Evolutionary conservation across 2,329 filamentous ascomycete genomes (phyloP), one percentile per base, ranked within the genome.

Genomic region (Paramyrothecium roridum): DNA sequence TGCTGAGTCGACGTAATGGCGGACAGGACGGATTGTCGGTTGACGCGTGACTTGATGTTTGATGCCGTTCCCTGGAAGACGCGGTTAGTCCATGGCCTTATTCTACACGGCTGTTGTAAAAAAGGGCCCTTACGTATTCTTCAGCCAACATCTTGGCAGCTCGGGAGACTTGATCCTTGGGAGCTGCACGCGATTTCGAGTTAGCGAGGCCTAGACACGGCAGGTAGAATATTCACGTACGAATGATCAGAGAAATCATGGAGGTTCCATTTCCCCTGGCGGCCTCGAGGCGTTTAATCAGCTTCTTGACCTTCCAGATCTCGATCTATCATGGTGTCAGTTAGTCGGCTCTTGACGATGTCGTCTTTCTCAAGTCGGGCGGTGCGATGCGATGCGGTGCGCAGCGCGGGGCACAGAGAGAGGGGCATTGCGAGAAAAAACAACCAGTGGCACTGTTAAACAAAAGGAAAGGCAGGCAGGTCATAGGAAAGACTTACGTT

Each of bases 141-240:
- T 99, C 95, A 81, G 96, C 96, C 88, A 99, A 89, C 95, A 99
- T 99, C 85, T 98, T 98, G 58, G 95, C 91, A 54, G 91, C 89
- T 70, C 93, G 89, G 48, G 95, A 98, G 61, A 99, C 85, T 79
- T 99, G 95, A 76, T 97, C 93, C 86, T 99, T 99, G 65, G 95
- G 95, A 58, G 95, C 91, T 96, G 69, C 57, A 56, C 51, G 26
- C 17, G 63, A 43, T 3, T 17, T 50, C 56, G 62, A 53, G 50
- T 59, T 64, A 63, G 63, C 56, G 10, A 12, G 3, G 49, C 53
- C 16, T n/a, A 54, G 49, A 49, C 19, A 48, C 52, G 26, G 21
- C 22, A n/a, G 23, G 45, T 49, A 52, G 30, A 12, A 23, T 46
- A 50, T 53, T 56, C 55, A 80, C 90, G 70, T 81, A 96, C 91